Conservation (phyloP, 2,329 filamentous ascomycete species). For the Tolypocladium album region DNA sequence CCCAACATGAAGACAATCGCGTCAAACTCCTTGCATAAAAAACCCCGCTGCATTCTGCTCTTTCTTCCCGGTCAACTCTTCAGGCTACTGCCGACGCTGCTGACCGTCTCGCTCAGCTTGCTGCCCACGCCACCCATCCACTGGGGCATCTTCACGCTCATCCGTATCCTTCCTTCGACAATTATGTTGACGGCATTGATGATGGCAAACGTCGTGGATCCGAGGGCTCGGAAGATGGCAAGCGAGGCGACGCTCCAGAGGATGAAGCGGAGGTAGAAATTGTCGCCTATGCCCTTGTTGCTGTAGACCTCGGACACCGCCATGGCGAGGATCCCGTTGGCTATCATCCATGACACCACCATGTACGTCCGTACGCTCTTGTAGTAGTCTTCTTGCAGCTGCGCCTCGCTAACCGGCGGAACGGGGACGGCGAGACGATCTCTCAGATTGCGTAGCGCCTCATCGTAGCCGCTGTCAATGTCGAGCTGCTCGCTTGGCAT, state of each 20-base stretch:
- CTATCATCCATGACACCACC: constrained; percentile 88
- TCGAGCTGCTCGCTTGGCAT: constrained; percentile 98
- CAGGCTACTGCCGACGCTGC: constrained; percentile 35
- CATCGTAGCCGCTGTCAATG: constrained; percentile 95
- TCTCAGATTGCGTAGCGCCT: constrained; percentile 88
- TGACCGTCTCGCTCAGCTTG: constrained; percentile 36
- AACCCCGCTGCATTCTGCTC: too few species aligned
- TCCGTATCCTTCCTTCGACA: constrained; percentile 69
- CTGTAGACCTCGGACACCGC: constrained; percentile 79
- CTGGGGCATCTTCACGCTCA: constrained; percentile 39
- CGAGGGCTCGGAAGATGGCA: constrained; percentile 80
- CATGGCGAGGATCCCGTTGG: constrained; percentile 91
- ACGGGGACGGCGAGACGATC: constrained; percentile 76
- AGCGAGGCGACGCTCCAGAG: constrained; percentile 83
- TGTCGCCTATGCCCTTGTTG: constrained; percentile 58
- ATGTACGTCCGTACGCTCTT: constrained; percentile 95
- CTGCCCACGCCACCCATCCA: constrained; percentile 33
- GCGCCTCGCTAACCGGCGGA: constrained; percentile 54
- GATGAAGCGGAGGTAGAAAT: constrained; percentile 87
- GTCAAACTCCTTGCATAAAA: neutral
- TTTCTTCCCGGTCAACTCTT: constrained; percentile 15
- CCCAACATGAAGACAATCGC: neutral
- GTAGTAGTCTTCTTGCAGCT: constrained; percentile 98
- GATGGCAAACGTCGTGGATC: constrained; percentile 69
- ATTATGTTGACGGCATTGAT: constrained; percentile 76